Conservation (phyloP, 2,329 filamentous ascomycete genomes). For the Immersiporthe knoxdaviesiana region DNA sequence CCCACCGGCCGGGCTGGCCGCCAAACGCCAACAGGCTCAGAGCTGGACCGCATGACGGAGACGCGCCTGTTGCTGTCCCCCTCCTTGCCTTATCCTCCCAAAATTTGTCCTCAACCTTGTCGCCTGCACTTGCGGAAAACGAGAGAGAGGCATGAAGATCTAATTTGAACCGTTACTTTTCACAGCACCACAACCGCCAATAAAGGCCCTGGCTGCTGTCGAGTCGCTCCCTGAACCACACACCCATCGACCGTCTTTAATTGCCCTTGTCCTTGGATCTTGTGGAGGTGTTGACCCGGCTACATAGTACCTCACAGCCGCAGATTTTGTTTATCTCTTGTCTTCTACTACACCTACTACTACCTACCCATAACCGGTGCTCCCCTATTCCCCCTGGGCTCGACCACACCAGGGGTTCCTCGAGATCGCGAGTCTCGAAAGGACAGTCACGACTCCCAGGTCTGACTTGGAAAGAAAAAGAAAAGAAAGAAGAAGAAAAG, state of each 20-base stretch:
- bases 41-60: constrained; percentile 20
- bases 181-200: background rate
- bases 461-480: background rate
- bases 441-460: constrained; percentile 20
- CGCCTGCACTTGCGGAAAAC: constrained; percentile 1
- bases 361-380: background rate
- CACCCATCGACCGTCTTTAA: background rate
- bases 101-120: constrained; percentile 23
- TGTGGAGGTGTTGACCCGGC: constrained; percentile 7
- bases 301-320: constrained; percentile 17
- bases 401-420: background rate
- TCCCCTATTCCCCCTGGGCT: constrained; percentile 6
- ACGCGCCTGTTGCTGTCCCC: constrained; percentile 10
- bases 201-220: background rate
- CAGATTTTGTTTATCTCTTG: constrained; percentile 26
- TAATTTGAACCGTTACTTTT: constrained; percentile 11
- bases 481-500: background rate
- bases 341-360: constrained; percentile 6
- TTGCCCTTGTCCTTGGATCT: constrained; percentile 2
- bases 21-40: constrained; percentile 14
- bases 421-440: constrained; percentile 3
- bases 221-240: background rate
- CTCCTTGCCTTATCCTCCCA: constrained; percentile 3
- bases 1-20: constrained; percentile 13
- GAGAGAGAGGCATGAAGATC: constrained; percentile 23